A percentile compares a stretch with the other conserved stretches of the same genome.
phyloP scores from a whole-genome alignment of 176 grass and related monocot species.

The Calamus simplicifolius region DNA sequence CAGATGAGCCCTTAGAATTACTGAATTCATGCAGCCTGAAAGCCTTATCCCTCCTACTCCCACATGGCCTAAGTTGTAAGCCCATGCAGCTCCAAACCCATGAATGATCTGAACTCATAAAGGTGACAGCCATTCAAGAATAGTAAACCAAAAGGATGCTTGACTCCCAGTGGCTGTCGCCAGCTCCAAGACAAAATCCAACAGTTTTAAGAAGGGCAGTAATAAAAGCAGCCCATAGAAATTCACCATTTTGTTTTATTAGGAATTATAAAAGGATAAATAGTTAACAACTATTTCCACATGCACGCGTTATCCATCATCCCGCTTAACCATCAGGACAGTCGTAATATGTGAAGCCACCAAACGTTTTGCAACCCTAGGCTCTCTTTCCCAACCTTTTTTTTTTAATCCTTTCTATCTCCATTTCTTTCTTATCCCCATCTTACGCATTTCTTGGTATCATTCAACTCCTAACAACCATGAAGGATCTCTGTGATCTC shows the following conservation, averaged over 20 bases:
- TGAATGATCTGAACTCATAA: conserved; percentile 3
- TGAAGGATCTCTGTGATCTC: conserved; percentile 87
- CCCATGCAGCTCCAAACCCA: conserved; percentile 10
- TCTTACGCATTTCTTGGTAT: background rate
- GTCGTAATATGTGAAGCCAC: too few species aligned
- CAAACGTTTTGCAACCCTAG: too few species aligned
- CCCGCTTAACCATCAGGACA: too few species aligned
- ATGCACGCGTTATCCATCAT: too few species aligned
- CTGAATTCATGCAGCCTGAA: conserved; percentile 11
- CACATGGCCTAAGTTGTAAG: conserved; percentile 19
- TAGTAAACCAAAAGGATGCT: conserved; percentile 1
- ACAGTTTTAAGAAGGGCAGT: background rate
- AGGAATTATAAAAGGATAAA: conserved; percentile 15
- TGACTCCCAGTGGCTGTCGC: background rate
- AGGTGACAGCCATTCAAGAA: conserved; percentile 20
- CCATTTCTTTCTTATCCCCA: too few species aligned
- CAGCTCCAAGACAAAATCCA: conserved; percentile 5
- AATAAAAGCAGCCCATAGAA: too few species aligned
- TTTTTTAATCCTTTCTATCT: background rate
- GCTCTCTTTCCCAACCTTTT: background rate
- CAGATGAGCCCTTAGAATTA: conserved; percentile 2
- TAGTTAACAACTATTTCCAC: conserved; percentile 3
- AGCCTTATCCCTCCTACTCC: conserved; percentile 17
- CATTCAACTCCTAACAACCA: conserved; percentile 18
- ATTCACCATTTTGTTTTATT: conserved; percentile 6